Evolutionary conservation across 306 rosid genomes (phyloP), one percentile per base, ranked within the genome.

Genomic region (Prunus fruticosa): DNA sequence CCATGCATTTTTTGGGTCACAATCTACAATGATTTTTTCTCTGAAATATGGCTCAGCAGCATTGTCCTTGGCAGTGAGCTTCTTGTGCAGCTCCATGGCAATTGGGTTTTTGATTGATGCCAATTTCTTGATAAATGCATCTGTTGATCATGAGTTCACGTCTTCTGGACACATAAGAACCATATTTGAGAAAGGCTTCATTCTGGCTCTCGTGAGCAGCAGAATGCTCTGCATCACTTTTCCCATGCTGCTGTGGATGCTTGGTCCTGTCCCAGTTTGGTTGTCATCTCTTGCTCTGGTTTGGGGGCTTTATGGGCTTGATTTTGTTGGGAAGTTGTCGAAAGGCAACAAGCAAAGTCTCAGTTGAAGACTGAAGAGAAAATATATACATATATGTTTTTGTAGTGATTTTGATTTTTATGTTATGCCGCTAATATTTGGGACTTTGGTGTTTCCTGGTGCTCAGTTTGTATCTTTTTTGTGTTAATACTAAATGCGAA

Each of bases 21-120:
- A 87, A 25, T 83, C 97, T 4, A 78, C 80, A 0, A 74, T n/a
- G 79, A 78, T 86, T 12, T 73, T 72, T 18, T 65, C 71, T 15
- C 22, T 91, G 3, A 93, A 93, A 69, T 93, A 82, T 30, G 96
- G 88, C 8, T 81, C 87, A 14, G 88, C 90, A 2, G 86, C 97
- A 19, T 64, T 91, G 5, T 80, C 84, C 34, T 60, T 85, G 79
- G 28, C 81, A 25, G 34, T 83, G 9, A 89, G 98, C 92, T 93
- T 93, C 91, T 6, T 93, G 2, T 91, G 81, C 76, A 88, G 93
- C 65, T 90, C 94, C 2, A 80, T 91, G 88, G 92, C 93, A 47
- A 74, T 91, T 19, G 91, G 83, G 3, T 87, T 47, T 53, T 83
- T 91, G 25, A 82, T 91, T 32, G 98, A 91, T 70, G 87, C 94